These are phyloP conservation scores for Neofusicoccum laricinum DNA, from an alignment of 2,329 filamentous ascomycete species.

Conservation along the genomic window DNA sequence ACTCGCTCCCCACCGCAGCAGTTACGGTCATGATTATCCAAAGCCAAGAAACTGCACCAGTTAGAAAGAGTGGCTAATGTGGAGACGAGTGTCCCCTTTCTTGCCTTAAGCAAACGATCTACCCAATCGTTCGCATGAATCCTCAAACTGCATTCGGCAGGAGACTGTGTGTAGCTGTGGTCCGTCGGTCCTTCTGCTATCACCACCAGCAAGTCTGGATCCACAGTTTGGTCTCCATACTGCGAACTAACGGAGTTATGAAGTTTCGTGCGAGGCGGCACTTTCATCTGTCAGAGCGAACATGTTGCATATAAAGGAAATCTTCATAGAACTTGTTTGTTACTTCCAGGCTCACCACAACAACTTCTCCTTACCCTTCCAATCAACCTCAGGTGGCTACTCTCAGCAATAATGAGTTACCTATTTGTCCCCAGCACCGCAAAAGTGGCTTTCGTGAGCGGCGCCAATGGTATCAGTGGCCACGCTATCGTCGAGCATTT, in stretches of 20 bases:
- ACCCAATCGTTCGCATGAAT: background rate
- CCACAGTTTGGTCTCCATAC: background rate
- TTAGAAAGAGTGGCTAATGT: background rate
- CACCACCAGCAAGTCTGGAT: background rate
- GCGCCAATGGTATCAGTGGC: conserved; percentile 36
- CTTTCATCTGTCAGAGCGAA: background rate
- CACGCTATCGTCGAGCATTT: conserved; percentile 35
- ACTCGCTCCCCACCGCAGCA: background rate
- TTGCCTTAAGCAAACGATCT: background rate
- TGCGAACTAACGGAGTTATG: background rate
- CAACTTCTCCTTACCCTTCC: background rate
- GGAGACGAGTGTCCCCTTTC: background rate
- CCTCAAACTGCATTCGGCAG: background rate
- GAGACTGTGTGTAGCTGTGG: background rate
- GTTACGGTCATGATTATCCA: background rate
- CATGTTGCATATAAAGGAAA: background rate
- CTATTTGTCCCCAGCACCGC: background rate
- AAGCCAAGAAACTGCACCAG: background rate
- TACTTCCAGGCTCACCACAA: background rate
- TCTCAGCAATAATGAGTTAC: no score
- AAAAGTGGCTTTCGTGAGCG: conserved; percentile 36
- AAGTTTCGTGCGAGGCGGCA: background rate
- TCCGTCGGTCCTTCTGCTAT: background rate
- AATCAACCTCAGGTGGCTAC: no score
- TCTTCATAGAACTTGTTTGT: background rate